phyloP scores from a whole-genome alignment of 2,329 filamentous ascomycete species.

The Aphanocladium album region DNA sequence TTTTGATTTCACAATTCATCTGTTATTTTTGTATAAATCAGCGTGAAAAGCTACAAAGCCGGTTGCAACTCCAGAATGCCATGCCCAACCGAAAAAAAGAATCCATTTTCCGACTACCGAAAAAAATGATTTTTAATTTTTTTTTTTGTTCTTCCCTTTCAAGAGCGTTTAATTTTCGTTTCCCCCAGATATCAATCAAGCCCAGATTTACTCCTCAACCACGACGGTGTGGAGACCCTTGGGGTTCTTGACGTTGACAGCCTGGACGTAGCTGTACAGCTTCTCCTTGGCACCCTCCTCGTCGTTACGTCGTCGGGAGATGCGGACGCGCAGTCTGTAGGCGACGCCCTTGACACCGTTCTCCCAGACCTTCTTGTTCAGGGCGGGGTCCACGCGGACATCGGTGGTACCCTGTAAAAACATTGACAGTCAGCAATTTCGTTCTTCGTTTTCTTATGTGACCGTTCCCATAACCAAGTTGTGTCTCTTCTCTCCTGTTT shows the following conservation, averaged over 20 bases:
- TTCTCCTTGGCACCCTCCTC: conserved; percentile 99
- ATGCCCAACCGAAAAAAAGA: conserved; percentile 35
- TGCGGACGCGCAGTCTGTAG: conserved; percentile 94
- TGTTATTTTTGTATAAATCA: conserved; percentile 22
- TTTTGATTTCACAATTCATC: conserved; percentile 10
- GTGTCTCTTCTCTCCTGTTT: neutral
- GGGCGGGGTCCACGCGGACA: conserved; percentile 94
- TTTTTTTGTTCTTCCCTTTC: conserved; percentile 7
- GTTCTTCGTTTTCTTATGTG: neutral
- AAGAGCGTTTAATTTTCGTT: conserved; percentile 22
- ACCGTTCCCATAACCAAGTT: conserved; percentile 1
- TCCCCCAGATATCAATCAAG: neutral
- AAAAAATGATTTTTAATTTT: conserved; percentile 15
- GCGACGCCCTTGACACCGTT: conserved; percentile 97
- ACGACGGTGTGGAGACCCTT: conserved; percentile 94
- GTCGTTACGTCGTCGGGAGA: conserved; percentile 99
- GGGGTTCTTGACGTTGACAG: conserved; percentile 98
- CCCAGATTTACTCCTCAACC: conserved; percentile 55
- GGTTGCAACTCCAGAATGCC: conserved; percentile 44
- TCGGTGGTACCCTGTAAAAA: conserved; percentile 77
- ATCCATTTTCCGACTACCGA: conserved; percentile 33
- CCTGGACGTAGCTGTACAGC: conserved; percentile 99
- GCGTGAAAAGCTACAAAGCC: conserved; percentile 41
- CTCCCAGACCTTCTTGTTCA: conserved; percentile 99
- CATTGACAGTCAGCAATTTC: conserved; percentile 11